Conservation (phyloP, 78 protist species). For the Isochrysis galbana region DNA sequence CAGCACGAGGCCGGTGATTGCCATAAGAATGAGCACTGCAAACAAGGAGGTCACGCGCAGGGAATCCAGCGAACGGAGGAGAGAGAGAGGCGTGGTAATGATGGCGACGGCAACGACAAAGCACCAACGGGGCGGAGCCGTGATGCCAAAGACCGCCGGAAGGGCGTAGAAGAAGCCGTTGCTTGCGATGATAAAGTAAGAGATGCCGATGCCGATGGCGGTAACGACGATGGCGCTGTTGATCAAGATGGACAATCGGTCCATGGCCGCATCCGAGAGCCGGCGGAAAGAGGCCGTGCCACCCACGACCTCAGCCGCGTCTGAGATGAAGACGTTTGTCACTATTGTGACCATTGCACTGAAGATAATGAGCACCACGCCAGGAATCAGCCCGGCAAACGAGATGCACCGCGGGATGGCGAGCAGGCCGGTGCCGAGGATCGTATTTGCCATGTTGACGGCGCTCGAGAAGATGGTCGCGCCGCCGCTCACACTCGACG, state of each 20-base stretch:
- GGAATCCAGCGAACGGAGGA: not conserved
- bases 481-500: not conserved
- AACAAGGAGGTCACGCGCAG: not conserved
- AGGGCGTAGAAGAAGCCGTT: not conserved
- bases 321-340: not conserved
- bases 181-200: not conserved
- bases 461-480: not conserved
- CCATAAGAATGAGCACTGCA: not conserved
- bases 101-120: not conserved
- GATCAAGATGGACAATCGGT: not conserved
- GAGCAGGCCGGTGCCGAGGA: conserved; percentile 37
- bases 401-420: not conserved
- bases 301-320: not conserved
- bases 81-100: not conserved
- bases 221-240: not conserved
- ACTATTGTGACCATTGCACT: not conserved
- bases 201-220: not conserved
- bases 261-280: not conserved
- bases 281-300: not conserved
- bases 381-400: not conserved
- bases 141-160: not conserved
- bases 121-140: not conserved
- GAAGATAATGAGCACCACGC: not conserved
- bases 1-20: not conserved
- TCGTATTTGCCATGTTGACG: conserved; percentile 34